phyloP scores from a whole-genome alignment of 108 stramenopile species.

The Cyclotella cryptica region DNA sequence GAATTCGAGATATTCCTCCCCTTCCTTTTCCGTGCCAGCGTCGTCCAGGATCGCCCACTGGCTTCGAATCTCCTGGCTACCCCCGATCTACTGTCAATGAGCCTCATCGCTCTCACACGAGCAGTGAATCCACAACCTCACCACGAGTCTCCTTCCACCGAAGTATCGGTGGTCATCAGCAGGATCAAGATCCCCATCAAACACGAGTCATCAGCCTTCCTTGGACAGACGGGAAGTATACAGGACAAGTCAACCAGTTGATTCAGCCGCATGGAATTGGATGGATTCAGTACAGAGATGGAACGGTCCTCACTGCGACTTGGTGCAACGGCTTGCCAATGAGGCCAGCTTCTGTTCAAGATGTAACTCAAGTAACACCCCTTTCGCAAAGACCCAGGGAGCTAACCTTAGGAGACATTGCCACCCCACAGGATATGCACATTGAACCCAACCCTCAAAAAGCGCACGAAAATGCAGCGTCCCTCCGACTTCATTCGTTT shows the following conservation, averaged over 20 bases:
- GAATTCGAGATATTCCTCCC: not conserved
- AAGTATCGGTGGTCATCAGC: too few species aligned
- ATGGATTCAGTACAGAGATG: constrained; percentile 2
- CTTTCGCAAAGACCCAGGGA: not conserved
- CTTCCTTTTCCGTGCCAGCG: not conserved
- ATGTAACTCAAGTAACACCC: not conserved
- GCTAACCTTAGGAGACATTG: not conserved
- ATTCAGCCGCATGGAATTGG: constrained; percentile 30
- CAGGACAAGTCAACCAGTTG: constrained; percentile 17
- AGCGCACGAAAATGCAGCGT: not conserved
- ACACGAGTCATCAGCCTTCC: constrained; percentile 11
- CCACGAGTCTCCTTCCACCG: not conserved
- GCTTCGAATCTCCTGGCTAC: not conserved
- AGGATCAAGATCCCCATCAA: not conserved
- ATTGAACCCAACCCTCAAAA: not conserved
- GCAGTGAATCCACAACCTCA: not conserved
- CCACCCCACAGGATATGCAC: not conserved
- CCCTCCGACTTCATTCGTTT: constrained; percentile 12
- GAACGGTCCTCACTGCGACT: not conserved
- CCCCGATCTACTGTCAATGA: not conserved
- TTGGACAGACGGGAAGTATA: constrained; percentile 15
- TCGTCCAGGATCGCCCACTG: not conserved
- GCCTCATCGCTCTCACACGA: not conserved
- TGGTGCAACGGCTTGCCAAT: constrained; percentile 20
- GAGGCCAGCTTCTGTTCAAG: not conserved